A percentile compares a stretch with the other conserved stretches of the same genome.
Conservation (phyloP, 495 filamentous ascomycete genomes). For the Daldinia grandis region DNA sequence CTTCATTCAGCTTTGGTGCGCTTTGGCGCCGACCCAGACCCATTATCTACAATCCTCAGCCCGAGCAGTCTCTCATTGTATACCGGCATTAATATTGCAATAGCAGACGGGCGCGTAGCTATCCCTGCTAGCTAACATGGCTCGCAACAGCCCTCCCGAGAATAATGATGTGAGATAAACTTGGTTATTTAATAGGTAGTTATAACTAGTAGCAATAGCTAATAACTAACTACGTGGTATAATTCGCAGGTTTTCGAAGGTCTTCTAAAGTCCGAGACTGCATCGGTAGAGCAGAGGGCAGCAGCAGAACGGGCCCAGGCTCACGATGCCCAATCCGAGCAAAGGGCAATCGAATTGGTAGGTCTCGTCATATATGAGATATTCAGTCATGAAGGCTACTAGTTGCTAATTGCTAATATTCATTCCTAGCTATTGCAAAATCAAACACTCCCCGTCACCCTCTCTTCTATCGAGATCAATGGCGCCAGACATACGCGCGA, state of each 20-base stretch:
- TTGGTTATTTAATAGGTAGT: background rate
- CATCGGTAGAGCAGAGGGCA: conserved; percentile 36
- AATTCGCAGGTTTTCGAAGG: conserved; percentile 39
- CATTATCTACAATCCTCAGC: conserved; percentile 3
- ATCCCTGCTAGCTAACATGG: conserved; percentile 32
- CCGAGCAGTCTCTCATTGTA: background rate
- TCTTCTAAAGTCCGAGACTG: conserved; percentile 40
- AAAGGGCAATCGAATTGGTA: conserved; percentile 43
- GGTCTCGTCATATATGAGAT: conserved; percentile 9
- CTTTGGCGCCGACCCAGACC: background rate
- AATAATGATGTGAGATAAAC: conserved; percentile 37
- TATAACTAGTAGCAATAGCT: conserved; percentile 12
- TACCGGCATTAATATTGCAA: background rate
- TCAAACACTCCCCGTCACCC: conserved; percentile 72
- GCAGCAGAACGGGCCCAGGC: conserved; percentile 26
- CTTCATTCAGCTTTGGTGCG: conserved; percentile 15
- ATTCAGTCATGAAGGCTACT: too few species aligned
- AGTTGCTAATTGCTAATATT: background rate
- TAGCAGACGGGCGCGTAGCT: conserved; percentile 7
- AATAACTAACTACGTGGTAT: background rate
- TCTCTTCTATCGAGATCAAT: conserved; percentile 82
- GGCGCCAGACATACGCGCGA: conserved; percentile 79
- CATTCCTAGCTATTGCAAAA: conserved; percentile 71
- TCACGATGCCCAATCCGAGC: conserved; percentile 38
- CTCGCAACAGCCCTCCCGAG: conserved; percentile 31